Conservation (phyloP, 345 rosid species). For the Alliaria petiolata region DNA sequence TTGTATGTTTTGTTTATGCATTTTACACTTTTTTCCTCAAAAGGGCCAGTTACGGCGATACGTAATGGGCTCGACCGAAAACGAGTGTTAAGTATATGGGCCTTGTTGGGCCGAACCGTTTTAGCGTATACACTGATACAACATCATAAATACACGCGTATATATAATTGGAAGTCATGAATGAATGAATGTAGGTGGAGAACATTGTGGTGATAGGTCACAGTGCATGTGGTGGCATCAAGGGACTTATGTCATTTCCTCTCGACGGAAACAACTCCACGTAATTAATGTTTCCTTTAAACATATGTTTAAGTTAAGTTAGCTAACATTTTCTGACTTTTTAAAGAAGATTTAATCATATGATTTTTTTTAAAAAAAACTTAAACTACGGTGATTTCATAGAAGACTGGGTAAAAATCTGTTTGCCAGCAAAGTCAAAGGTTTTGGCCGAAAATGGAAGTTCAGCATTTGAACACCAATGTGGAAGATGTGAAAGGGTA, state of each 20-base stretch:
- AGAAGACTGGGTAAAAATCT: conserved; percentile 85
- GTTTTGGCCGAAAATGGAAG: conserved; percentile 44
- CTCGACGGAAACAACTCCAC: conserved; percentile 67
- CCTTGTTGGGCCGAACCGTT: neutral
- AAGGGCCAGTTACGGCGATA: neutral
- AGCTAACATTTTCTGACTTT: neutral
- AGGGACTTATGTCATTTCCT: conserved; percentile 89
- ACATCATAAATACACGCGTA: neutral
- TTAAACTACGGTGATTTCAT: conserved; percentile 70
- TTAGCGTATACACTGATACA: neutral
- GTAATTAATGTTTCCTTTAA: conserved; percentile 32
- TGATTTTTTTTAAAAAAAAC: neutral
- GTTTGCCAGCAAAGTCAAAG: conserved; percentile 69
- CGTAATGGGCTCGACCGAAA: neutral
- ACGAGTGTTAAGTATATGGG: neutral
- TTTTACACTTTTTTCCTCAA: no score
- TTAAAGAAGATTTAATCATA: neutral
- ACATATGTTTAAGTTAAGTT: neutral
- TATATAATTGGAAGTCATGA: neutral
- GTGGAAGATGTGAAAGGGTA: conserved; percentile 82
- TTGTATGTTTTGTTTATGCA: no score
- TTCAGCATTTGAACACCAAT: conserved; percentile 56
- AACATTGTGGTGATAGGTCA: conserved; percentile 89
- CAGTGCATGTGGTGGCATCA: conserved; percentile 94
- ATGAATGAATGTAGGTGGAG: conserved; percentile 50